phyloP scores from a whole-genome alignment of 345 rosid species.

The Trapa incisa region DNA sequence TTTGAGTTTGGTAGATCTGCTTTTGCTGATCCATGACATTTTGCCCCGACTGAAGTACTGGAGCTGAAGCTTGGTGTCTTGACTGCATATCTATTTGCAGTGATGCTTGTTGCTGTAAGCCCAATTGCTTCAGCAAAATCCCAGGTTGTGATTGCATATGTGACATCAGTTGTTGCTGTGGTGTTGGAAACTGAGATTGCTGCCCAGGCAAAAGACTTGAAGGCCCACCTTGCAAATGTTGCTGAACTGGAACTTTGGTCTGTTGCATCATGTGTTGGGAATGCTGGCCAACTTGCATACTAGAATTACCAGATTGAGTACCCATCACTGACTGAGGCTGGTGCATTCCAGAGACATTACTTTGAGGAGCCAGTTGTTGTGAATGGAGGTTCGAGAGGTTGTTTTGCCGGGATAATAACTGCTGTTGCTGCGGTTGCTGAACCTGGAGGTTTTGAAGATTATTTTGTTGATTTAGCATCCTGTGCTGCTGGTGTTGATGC shows the following conservation, averaged over 20 bases:
- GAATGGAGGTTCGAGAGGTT: slow-evolving; percentile 37
- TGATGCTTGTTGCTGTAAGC: slow-evolving; percentile 29
- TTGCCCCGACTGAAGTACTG: slow-evolving; percentile 62
- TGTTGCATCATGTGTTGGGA: slow-evolving; percentile 58
- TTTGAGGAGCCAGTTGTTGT: slow-evolving; percentile 64
- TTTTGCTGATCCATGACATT: slow-evolving; percentile 76
- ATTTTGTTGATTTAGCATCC: slow-evolving; percentile 63
- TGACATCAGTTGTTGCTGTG: slow-evolving; percentile 67
- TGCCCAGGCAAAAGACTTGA: slow-evolving; percentile 62
- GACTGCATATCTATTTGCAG: slow-evolving; percentile 45
- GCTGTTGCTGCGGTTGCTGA: slow-evolving; percentile 24
- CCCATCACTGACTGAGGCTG: slow-evolving; percentile 67
- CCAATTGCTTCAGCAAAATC: slow-evolving; percentile 61
- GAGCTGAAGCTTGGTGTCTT: slow-evolving; percentile 60
- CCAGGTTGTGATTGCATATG: slow-evolving; percentile 63
- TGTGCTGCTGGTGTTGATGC: slow-evolving; percentile 39
- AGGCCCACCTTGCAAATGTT: slow-evolving; percentile 48
- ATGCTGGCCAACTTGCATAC: slow-evolving; percentile 74
- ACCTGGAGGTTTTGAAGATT: slow-evolving; percentile 41
- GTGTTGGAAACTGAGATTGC: slow-evolving; percentile 49
- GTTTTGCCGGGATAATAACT: slow-evolving; percentile 38
- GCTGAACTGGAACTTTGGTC: slow-evolving; percentile 53
- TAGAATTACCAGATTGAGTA: slow-evolving; percentile 55
- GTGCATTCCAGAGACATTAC: slow-evolving; percentile 58
- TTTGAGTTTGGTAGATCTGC: slow-evolving; percentile 70